Conservation (phyloP, 192 early-diverging fungal species). For the Entomortierella parvispora region DNA sequence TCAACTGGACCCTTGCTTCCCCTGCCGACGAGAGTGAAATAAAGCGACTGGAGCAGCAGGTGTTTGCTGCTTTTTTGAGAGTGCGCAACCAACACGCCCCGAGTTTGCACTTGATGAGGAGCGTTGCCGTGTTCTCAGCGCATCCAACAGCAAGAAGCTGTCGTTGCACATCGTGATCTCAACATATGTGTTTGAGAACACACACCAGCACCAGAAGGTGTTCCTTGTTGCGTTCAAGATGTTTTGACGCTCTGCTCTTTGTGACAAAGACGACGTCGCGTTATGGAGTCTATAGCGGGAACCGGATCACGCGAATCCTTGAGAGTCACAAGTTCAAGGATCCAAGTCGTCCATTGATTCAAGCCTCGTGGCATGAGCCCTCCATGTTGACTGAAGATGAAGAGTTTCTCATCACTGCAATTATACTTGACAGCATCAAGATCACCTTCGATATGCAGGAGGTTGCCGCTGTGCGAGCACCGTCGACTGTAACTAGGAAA, state of each 20-base stretch:
- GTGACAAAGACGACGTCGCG: too few species aligned
- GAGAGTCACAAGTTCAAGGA: slow-evolving; percentile 5
- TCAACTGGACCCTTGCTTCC: background rate
- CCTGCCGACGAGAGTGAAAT: background rate
- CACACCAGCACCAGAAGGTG: too few species aligned
- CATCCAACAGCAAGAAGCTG: slow-evolving; percentile 1
- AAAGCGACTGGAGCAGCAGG: background rate
- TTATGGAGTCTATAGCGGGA: background rate
- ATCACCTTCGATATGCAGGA: background rate
- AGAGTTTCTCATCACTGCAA: slow-evolving; percentile 8
- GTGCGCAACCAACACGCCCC: slow-evolving; percentile 1
- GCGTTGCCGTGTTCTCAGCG: slow-evolving; percentile 4
- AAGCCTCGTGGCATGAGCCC: background rate
- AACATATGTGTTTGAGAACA: too few species aligned
- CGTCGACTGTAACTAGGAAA: too few species aligned
- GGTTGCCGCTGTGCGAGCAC: too few species aligned
- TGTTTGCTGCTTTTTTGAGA: slow-evolving; percentile 4
- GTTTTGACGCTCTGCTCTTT: too few species aligned
- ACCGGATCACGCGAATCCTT: background rate
- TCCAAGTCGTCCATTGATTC: background rate
- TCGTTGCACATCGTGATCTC: slow-evolving; percentile 14
- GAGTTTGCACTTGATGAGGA: slow-evolving; percentile 5
- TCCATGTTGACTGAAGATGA: background rate
- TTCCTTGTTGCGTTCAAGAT: too few species aligned
- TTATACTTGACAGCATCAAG: background rate